Base-by-base conservation (phyloP, 768 basidiomycete species). In the Obba rivulosa region DNA sequence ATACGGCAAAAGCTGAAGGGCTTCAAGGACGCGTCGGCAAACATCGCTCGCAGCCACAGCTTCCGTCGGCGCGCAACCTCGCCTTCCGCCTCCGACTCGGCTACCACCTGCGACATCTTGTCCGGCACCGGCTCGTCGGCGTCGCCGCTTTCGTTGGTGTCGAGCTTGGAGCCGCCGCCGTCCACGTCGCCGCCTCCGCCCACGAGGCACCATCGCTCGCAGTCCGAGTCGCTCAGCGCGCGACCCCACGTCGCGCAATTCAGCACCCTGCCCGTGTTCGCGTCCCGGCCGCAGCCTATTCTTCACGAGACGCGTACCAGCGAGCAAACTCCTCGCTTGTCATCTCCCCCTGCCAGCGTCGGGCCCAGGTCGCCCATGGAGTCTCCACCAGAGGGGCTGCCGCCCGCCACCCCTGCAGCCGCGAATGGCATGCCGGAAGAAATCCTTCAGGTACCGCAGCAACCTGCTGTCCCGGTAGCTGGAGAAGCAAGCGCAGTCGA, bases 401-500 rank as follows among this genome's bases (percentile, higher is more conserved):
- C n/a, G n/a, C n/a, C 28, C 28, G 28, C 13, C 13, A 31, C 28
- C 13, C 5, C 28, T 31, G 28, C 13, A 7, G 28, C 5, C 13
- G 28, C 28, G 5, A 5, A 5, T 7, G 13, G 13, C 28, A 13
- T 31, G 7, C 28, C 28, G 28, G 7, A 31, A 31, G 28, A 31
- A 31, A 13, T 13, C 13, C 13, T 13, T 13, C 28, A 13, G 13
- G 7, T 13, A 13, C 28, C 7, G 28, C 13, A 5, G 13, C 28
- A 31, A 13, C 28, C 28, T 31, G 13, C 5, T 31, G 28, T 13
- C 28, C 28, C 28, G 7, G 45, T 55, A 3, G 54, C 48, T 17
- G 49, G 55, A 24, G 48, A 46, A 20, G 50, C 57, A 17, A 20
- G 41, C 8, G 21, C 45, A 34, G 18, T 44, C 13, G 75, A 83